Conservation (phyloP, 164 flowering plant genomes). For the Aristolochia californica region DNA sequence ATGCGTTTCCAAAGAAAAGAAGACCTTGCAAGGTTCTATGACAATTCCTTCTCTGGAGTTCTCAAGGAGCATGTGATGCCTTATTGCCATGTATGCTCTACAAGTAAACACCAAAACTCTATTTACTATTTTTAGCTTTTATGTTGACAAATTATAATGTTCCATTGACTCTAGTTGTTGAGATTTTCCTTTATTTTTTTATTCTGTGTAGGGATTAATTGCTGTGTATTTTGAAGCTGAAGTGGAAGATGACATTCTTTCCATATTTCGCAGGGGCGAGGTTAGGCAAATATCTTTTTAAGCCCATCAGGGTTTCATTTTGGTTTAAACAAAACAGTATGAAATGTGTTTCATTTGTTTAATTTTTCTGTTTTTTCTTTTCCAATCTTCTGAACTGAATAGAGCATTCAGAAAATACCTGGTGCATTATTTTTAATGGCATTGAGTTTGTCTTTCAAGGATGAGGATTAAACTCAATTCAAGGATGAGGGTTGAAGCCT, state of each 20-base stretch:
- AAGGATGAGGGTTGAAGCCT: no score
- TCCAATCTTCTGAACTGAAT: no score
- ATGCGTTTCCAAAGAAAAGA: conserved; percentile 78
- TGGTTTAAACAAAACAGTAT: background rate
- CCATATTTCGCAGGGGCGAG: conserved; percentile 93
- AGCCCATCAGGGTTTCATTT: background rate
- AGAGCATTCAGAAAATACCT: no score
- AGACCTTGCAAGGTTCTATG: conserved; percentile 64
- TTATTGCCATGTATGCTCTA: conserved; percentile 81
- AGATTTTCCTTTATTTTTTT: background rate
- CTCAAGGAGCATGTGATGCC: conserved; percentile 72
- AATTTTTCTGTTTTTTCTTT: no score
- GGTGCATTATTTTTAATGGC: no score
- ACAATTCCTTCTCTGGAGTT: conserved; percentile 37
- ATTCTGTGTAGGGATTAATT: conserved; percentile 34
- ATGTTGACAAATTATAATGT: conserved; percentile 1
- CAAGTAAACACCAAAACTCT: conserved; percentile 64
- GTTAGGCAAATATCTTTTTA: conserved; percentile 20
- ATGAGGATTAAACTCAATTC: no score
- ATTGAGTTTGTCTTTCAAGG: no score
- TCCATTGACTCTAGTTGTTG: conserved; percentile 1
- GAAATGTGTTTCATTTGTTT: no score
- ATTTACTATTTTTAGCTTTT: conserved; percentile 12
- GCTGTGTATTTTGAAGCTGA: conserved; percentile 73
- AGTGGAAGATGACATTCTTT: conserved; percentile 85